A percentile compares a stretch with the other conserved stretches of the same genome.
phyloP scores from a whole-genome alignment of 1,284 basidiomycete species.

The Cryptococcus neoformans region DNA sequence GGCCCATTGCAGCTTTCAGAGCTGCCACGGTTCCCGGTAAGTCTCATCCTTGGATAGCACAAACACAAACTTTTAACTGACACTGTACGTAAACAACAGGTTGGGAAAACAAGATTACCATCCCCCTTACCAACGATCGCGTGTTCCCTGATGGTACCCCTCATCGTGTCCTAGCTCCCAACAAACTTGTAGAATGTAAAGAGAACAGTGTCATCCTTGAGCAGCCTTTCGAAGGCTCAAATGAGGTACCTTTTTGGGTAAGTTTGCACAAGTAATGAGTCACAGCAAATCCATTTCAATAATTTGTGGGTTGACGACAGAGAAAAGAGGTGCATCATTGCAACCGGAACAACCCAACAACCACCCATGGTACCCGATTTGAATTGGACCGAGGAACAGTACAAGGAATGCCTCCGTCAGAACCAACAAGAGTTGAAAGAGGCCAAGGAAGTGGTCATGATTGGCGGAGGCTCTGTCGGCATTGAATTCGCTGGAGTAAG shows the following conservation, averaged over 20 bases:
- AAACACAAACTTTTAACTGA: not conserved
- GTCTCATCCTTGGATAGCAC: not conserved
- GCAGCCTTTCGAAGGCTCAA: slow-evolving; percentile 40
- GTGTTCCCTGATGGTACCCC: slow-evolving; percentile 35
- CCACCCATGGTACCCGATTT: slow-evolving; percentile 36
- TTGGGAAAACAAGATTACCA: slow-evolving; percentile 44
- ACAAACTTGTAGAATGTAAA: slow-evolving; percentile 42
- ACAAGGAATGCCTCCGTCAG: slow-evolving; percentile 18
- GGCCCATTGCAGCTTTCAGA: slow-evolving; percentile 43
- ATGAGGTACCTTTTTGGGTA: slow-evolving; percentile 46
- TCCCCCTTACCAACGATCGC: slow-evolving; percentile 26
- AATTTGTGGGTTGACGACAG: not conserved
- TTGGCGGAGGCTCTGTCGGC: slow-evolving; percentile 52
- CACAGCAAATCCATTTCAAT: not conserved
- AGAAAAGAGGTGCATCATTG: slow-evolving; percentile 32
- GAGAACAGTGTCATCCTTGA: slow-evolving; percentile 38
- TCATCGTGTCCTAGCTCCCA: slow-evolving; percentile 34
- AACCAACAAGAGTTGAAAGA: slow-evolving; percentile 34
- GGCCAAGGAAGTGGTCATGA: slow-evolving; percentile 39
- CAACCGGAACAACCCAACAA: slow-evolving; percentile 40
- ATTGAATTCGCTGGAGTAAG: slow-evolving; percentile 49
- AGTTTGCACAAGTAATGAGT: slow-evolving; percentile 4
- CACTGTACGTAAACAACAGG: slow-evolving; percentile 16
- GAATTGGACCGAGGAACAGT: slow-evolving; percentile 19
- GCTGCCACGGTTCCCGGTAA: slow-evolving; percentile 45